These are phyloP conservation scores for Pyrenophora teres DNA, from an alignment of 2,329 filamentous ascomycete species.

Conservation along the genomic window DNA sequence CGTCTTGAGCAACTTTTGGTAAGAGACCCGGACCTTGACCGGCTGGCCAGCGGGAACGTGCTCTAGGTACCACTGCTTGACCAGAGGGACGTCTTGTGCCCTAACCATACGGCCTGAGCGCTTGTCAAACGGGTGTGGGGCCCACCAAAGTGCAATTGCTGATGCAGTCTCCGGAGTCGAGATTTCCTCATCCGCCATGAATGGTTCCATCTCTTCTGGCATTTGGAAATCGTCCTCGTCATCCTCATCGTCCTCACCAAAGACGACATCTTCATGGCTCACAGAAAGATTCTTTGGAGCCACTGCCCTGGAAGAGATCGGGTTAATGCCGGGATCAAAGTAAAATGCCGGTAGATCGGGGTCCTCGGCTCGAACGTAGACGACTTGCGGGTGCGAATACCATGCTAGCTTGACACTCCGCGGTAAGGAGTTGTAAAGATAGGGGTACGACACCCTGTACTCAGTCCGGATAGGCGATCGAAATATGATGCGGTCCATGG, in stretches of 20 bases:
- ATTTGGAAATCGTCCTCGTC: slow-evolving; percentile 83
- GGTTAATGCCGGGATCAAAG: slow-evolving; percentile 97
- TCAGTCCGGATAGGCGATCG: slow-evolving; percentile 92
- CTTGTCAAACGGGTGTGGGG: slow-evolving; percentile 92
- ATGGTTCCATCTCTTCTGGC: slow-evolving; percentile 79
- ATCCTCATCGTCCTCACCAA: slow-evolving; percentile 85
- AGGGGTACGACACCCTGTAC: slow-evolving; percentile 92
- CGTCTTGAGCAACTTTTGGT: slow-evolving; percentile 95
- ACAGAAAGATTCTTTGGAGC: slow-evolving; percentile 91
- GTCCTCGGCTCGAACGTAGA: slow-evolving; percentile 89
- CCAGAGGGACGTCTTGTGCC: slow-evolving; percentile 92
- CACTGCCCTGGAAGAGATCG: slow-evolving; percentile 92
- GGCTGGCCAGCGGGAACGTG: slow-evolving; percentile 90
- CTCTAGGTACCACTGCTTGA: slow-evolving; percentile 98
- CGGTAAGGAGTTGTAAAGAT: slow-evolving; percentile 93
- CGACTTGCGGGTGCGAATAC: slow-evolving; percentile 91
- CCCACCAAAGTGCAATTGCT: slow-evolving; percentile 97
- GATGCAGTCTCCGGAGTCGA: slow-evolving; percentile 88
- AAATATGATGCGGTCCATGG: slow-evolving; percentile 99
- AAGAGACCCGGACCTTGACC: slow-evolving; percentile 96
- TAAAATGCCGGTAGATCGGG: slow-evolving; percentile 91
- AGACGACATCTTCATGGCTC: slow-evolving; percentile 91
- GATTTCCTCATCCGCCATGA: slow-evolving; percentile 85
- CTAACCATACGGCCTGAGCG: slow-evolving; percentile 95
- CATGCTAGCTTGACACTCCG: slow-evolving; percentile 90